These are phyloP conservation scores for Podaxis rugospora DNA, from an alignment of 768 basidiomycete genomes.

Conservation along the genomic window DNA sequence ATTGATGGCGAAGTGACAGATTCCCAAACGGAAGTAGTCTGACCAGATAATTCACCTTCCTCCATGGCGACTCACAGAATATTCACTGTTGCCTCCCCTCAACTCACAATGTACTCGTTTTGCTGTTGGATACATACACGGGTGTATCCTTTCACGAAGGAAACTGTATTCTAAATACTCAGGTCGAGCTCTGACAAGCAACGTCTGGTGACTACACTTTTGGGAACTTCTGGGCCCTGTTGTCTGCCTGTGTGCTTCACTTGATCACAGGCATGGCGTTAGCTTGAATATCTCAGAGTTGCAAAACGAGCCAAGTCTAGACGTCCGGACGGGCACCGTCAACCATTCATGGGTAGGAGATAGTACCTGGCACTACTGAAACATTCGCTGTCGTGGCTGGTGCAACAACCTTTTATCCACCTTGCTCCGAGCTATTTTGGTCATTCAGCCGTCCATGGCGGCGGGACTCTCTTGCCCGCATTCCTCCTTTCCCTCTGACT, in stretches of 20 bases:
- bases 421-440: slow-evolving; percentile 4
- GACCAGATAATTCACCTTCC: not conserved
- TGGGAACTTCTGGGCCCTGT: too few species aligned
- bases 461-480: not conserved
- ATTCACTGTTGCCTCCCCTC: too few species aligned
- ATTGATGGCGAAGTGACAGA: not conserved
- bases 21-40: not conserved
- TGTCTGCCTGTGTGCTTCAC: too few species aligned
- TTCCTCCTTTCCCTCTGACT: not conserved
- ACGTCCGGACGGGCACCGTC: not conserved
- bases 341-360: not conserved
- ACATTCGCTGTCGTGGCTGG: not conserved
- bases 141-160: too few species aligned
- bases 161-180: too few species aligned
- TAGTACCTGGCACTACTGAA: not conserved
- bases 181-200: too few species aligned
- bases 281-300: not conserved
- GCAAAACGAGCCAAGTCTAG: not conserved
- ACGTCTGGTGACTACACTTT: too few species aligned
- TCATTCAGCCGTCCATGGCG: not conserved
- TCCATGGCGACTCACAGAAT: not conserved
- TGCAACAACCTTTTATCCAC: not conserved
- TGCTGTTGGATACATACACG: too few species aligned
- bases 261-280: not conserved
- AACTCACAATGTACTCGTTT: too few species aligned